A percentile compares a stretch with the other conserved stretches of the same genome.
Conservation (phyloP, 495 filamentous ascomycete species). For the Thermochaetoides thermophila region DNA sequence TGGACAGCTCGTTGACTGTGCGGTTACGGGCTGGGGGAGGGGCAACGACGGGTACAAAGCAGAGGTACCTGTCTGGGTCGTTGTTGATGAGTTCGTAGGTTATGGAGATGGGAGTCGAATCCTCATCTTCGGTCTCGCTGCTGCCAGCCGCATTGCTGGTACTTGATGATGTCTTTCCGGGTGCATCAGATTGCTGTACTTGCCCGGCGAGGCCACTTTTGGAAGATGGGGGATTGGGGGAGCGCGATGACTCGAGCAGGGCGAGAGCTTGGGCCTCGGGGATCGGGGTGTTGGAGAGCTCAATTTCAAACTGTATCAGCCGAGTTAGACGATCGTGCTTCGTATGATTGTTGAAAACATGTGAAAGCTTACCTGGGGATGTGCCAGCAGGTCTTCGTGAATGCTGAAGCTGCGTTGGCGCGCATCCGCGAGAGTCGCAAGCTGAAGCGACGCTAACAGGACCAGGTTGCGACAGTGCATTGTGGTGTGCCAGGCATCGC, state of each 20-base stretch:
- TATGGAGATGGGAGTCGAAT: slow-evolving; percentile 18
- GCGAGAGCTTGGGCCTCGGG: slow-evolving; percentile 53
- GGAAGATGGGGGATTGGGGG: slow-evolving; percentile 16
- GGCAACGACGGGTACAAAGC: slow-evolving; percentile 63
- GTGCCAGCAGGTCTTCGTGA: slow-evolving; percentile 81
- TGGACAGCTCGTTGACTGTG: slow-evolving; percentile 45
- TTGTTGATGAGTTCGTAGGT: slow-evolving; percentile 64
- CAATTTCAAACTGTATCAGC: slow-evolving; percentile 59
- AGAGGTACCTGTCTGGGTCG: slow-evolving; percentile 59
- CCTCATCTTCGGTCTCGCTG: slow-evolving; percentile 5
- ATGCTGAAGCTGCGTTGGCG: slow-evolving; percentile 41
- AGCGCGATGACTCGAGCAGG: slow-evolving; percentile 29
- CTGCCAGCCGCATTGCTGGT: slow-evolving; percentile 3
- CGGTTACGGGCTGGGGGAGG: slow-evolving; percentile 37
- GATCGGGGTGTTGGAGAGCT: slow-evolving; percentile 61
- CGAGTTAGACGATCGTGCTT: neutral
- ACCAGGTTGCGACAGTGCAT: slow-evolving; percentile 34
- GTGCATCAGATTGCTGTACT: slow-evolving; percentile 16
- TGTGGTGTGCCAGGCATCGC: too few relatives aligned
- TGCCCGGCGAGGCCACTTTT: slow-evolving; percentile 23
- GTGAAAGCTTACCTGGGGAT: slow-evolving; percentile 56
- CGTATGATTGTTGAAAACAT: neutral
- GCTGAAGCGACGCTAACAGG: slow-evolving; percentile 25
- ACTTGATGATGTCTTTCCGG: slow-evolving; percentile 7
- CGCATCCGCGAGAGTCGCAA: slow-evolving; percentile 25